A percentile compares a stretch with the other conserved stretches of the same genome.
Evolutionary conservation across 768 basidiomycete species (phyloP).

Genomic region (Lentinula sp.): DNA sequence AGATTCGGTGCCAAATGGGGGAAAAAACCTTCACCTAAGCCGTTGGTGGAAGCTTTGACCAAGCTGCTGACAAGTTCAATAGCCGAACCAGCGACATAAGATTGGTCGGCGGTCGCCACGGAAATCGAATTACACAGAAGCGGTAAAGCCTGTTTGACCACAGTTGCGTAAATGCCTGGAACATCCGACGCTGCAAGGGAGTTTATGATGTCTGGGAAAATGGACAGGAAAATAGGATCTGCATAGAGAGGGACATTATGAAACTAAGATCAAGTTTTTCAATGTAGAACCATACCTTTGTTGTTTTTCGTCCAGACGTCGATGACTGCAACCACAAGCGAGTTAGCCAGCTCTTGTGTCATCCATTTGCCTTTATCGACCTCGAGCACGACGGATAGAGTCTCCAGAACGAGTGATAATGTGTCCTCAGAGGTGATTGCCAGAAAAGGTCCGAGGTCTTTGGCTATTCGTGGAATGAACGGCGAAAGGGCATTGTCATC

Average conservation of each 20-base stretch:
- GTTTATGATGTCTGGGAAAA: slow-evolving; percentile 75
- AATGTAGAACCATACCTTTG: slow-evolving; percentile 48
- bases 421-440: slow-evolving; percentile 80
- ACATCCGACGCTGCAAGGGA: slow-evolving; percentile 60
- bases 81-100: slow-evolving; percentile 74
- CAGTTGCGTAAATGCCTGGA: slow-evolving; percentile 59
- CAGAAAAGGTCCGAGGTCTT: slow-evolving; percentile 80
- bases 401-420: slow-evolving; percentile 81
- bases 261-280: not conserved
- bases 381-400: slow-evolving; percentile 72
- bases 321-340: slow-evolving; percentile 61
- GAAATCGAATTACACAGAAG: slow-evolving; percentile 61
- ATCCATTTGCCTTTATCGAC: slow-evolving; percentile 73
- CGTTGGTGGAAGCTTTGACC: slow-evolving; percentile 48
- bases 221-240: slow-evolving; percentile 87
- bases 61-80: slow-evolving; percentile 78
- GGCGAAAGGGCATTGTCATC: slow-evolving; percentile 54
- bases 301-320: slow-evolving; percentile 85
- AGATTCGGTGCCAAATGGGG: slow-evolving; percentile 66
- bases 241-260: not conserved
- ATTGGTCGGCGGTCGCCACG: slow-evolving; percentile 51
- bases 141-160: slow-evolving; percentile 72
- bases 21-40: slow-evolving; percentile 80
- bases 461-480: slow-evolving; percentile 69
- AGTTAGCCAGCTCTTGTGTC: slow-evolving; percentile 55